phyloP scores from a whole-genome alignment of 2,329 filamentous ascomycete species.

The Cladosporium halotolerans region DNA sequence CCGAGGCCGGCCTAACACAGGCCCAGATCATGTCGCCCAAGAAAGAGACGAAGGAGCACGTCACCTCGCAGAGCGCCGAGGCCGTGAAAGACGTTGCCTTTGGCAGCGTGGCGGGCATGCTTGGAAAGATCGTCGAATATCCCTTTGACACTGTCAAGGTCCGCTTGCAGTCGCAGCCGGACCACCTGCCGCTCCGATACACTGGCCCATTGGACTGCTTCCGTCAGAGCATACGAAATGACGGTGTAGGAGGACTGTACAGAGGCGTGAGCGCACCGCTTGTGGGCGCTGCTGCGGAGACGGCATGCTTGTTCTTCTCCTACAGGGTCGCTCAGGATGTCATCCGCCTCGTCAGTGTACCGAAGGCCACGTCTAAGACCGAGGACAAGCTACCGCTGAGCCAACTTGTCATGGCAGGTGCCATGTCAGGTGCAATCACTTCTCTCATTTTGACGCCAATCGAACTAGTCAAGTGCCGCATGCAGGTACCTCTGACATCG shows the following conservation, averaged over 20 bases:
- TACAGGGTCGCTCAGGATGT: constrained; percentile 58
- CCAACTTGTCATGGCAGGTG: constrained; percentile 72
- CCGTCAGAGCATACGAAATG: constrained; percentile 69
- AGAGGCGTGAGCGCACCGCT: constrained; percentile 88
- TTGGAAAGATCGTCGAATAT: constrained; percentile 95
- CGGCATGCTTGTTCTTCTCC: constrained; percentile 86
- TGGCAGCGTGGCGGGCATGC: constrained; percentile 83
- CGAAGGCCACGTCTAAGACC: neutral
- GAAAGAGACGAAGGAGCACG: constrained; percentile 4
- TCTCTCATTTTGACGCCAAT: constrained; percentile 89
- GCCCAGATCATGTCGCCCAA: constrained; percentile 1
- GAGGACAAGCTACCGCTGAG: constrained; percentile 61
- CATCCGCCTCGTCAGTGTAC: constrained; percentile 48
- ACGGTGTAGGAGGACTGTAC: constrained; percentile 79
- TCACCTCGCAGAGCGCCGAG: constrained; percentile 48
- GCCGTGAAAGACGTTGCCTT: constrained; percentile 81
- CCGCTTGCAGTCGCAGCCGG: constrained; percentile 89
- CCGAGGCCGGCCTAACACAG: constrained; percentile 8
- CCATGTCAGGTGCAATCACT: constrained; percentile 79
- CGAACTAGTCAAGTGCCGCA: constrained; percentile 96
- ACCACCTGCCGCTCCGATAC: constrained; percentile 74
- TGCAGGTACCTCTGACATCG: constrained; percentile 64
- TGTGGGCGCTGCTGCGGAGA: constrained; percentile 85
- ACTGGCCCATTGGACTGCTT: constrained; percentile 89
- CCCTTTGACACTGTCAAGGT: constrained; percentile 99